These are phyloP conservation scores for Chlorella sp. DNA, from an alignment of 139 green algal species.

Conservation along the genomic window DNA sequence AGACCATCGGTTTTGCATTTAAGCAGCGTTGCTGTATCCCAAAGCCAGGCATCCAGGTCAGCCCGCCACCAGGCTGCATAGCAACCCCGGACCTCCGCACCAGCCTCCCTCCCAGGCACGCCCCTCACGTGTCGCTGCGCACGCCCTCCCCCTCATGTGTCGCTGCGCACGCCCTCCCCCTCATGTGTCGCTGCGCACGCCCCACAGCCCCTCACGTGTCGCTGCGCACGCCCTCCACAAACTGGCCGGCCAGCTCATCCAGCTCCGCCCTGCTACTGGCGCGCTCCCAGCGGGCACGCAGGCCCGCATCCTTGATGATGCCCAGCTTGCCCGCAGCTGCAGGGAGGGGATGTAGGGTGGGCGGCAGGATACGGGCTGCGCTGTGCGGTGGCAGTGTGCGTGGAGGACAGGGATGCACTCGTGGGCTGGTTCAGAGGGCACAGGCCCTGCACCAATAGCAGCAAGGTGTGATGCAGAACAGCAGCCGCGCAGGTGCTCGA, in stretches of 20 bases:
- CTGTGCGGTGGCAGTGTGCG: not conserved
- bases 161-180: not conserved
- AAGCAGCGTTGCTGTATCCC: no score
- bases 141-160: not conserved
- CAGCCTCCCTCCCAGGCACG: not conserved
- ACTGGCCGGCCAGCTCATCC: conserved; percentile 47
- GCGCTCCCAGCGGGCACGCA: conserved; percentile 40
- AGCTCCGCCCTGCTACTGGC: conserved; percentile 39
- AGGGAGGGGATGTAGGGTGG: not conserved
- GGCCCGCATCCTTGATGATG: conserved; percentile 34
- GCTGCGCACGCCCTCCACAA: conserved; percentile 49
- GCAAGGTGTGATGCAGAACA: not conserved
- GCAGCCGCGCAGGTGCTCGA: not conserved
- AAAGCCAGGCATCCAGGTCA: no score
- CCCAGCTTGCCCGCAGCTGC: conserved; percentile 37
- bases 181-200: not conserved
- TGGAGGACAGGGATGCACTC: not conserved
- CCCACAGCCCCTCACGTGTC: conserved; percentile 25
- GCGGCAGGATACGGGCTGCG: not conserved
- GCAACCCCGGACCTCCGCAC: no score
- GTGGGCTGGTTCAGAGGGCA: no score
- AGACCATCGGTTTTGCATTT: no score
- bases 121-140: not conserved
- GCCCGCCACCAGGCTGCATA: no score
- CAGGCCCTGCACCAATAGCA: not conserved